A percentile compares a stretch with the other conserved stretches of the same genome.
phyloP scores from a whole-genome alignment of 208 protist species.

The Wallacemonas sp. region DNA sequence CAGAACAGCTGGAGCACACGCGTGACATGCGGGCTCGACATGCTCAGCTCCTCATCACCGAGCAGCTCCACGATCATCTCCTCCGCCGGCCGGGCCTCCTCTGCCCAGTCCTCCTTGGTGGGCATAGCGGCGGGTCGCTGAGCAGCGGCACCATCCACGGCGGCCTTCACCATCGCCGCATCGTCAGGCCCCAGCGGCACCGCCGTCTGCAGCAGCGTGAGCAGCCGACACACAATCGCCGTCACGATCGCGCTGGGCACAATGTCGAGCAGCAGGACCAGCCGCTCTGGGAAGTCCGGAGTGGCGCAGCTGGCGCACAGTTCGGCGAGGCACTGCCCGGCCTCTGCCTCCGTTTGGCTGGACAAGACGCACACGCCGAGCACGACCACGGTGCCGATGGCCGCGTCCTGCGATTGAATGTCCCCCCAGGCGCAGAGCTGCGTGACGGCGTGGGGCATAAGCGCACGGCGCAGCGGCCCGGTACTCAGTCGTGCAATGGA shows the following conservation, averaged over 20 bases:
- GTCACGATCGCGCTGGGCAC: slow-evolving; percentile 42
- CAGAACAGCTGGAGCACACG: slow-evolving; percentile 46
- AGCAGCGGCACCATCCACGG: slow-evolving; percentile 24
- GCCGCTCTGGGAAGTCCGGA: slow-evolving; percentile 41
- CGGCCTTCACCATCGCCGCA: slow-evolving; percentile 34
- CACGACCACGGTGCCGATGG: slow-evolving; percentile 17
- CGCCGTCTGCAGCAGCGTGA: background rate
- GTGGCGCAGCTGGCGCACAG: slow-evolving; percentile 8
- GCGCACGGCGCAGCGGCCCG: slow-evolving; percentile 20
- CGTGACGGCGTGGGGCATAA: slow-evolving; percentile 20
- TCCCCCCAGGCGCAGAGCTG: slow-evolving; percentile 27
- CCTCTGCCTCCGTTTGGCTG: background rate
- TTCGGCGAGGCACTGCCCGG: slow-evolving; percentile 9
- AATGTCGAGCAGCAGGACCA: slow-evolving; percentile 78
- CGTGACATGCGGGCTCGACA: slow-evolving; percentile 38
- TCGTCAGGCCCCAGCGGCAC: slow-evolving; percentile 30
- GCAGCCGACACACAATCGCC: slow-evolving; percentile 30
- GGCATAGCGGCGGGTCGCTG: background rate
- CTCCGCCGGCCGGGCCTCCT: slow-evolving; percentile 23
- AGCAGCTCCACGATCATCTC: slow-evolving; percentile 78
- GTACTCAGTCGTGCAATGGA: slow-evolving; percentile 30
- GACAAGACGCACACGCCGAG: slow-evolving; percentile 19
- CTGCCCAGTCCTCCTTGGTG: slow-evolving; percentile 22
- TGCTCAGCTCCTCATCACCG: slow-evolving; percentile 43
- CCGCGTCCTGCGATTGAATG: slow-evolving; percentile 40